Conservation (phyloP, 208 protist species). For the Trypanosoma cruzi region DNA sequence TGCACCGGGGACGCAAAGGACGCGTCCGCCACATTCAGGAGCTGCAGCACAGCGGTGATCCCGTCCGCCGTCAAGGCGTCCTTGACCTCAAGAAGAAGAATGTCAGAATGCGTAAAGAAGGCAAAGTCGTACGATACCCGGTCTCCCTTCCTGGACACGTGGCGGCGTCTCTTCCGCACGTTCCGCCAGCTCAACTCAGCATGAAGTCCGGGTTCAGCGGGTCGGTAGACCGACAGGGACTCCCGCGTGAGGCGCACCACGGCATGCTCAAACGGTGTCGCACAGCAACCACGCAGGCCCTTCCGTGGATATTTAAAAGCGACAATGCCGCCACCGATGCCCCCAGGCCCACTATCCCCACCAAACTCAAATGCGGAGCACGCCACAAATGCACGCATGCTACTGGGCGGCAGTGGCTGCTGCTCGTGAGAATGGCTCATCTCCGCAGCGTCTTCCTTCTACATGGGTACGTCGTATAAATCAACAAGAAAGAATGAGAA, state of each 20-base stretch:
- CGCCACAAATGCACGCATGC: slow-evolving; percentile 1
- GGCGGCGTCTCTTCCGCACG: slow-evolving; percentile 14
- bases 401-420: background rate
- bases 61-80: no score
- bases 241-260: no score
- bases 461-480: no score
- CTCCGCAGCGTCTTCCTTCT: background rate
- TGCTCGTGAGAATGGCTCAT: slow-evolving; percentile 2
- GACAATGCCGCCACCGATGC: background rate
- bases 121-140: slow-evolving; percentile 7
- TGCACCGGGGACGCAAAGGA: no score
- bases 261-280: slow-evolving; percentile 12
- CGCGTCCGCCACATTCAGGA: background rate
- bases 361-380: slow-evolving; percentile 28
- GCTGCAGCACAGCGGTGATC: no score
- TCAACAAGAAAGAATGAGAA: no score
- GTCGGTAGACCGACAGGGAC: no score
- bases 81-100: no score
- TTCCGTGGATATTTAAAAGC: slow-evolving; percentile 14
- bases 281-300: background rate
- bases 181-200: no score
- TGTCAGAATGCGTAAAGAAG: no score
- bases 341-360: background rate
- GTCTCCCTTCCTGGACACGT: background rate
- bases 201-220: no score